phyloP scores from a whole-genome alignment of 2,329 filamentous ascomycete species.

The Leptographium flavum region DNA sequence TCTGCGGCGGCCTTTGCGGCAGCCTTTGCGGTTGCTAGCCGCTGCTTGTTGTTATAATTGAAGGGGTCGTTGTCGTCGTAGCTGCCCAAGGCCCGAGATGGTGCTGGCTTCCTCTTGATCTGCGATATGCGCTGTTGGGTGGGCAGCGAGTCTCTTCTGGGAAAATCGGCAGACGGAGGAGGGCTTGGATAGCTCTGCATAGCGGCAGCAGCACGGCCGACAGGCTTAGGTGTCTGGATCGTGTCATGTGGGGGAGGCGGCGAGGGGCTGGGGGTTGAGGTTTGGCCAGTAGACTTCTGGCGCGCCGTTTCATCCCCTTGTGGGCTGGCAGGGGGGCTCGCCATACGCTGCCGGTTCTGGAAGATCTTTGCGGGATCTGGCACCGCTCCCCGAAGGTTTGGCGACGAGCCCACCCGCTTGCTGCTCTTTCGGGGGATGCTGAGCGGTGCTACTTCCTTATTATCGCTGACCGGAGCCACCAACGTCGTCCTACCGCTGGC shows the following conservation, averaged over 20 bases:
- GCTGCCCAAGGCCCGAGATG: slow-evolving; percentile 6
- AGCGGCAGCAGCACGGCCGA: not conserved
- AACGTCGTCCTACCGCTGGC: slow-evolving; percentile 54
- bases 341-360: slow-evolving; percentile 2
- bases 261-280: slow-evolving; percentile 20
- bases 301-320: slow-evolving; percentile 15
- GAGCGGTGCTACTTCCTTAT: slow-evolving; percentile 39
- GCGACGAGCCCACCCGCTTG: slow-evolving; percentile 21
- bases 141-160: not conserved
- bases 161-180: slow-evolving; percentile 19
- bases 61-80: slow-evolving; percentile 11
- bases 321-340: slow-evolving; percentile 18
- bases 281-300: slow-evolving; percentile 19
- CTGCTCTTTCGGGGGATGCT: slow-evolving; percentile 37
- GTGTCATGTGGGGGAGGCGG: slow-evolving; percentile 10
- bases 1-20: too few species aligned
- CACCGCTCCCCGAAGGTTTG: slow-evolving; percentile 9
- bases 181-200: slow-evolving; percentile 22
- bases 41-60: slow-evolving; percentile 11
- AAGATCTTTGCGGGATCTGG: slow-evolving; percentile 1
- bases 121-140: not conserved
- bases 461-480: slow-evolving; percentile 50
- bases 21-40: slow-evolving; percentile 6
- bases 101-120: slow-evolving; percentile 7
- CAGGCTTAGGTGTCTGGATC: slow-evolving; percentile 10